Evolutionary conservation across 768 basidiomycete genomes (phyloP), one percentile per base, ranked within the genome.

Genomic region (Termitomyces eurrhizus): DNA sequence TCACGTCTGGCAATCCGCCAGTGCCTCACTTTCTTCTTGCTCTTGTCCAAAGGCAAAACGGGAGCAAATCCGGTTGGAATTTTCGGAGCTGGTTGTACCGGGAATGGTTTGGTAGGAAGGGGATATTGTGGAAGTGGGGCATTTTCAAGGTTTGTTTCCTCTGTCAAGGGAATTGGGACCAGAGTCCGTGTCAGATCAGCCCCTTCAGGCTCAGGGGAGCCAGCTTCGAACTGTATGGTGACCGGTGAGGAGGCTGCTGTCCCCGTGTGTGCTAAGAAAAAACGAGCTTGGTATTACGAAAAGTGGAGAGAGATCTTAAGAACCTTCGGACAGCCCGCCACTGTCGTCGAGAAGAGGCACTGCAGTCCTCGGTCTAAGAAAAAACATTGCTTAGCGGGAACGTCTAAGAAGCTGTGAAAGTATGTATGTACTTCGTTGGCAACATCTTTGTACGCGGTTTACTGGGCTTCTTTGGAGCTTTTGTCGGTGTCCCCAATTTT

Each of bases 61-160:
- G 89, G 84, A 13, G 90, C 89, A 64, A 88, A 87, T 12, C 90
- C 89, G 7, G 87, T 81, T 18, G 78, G 76, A n/a, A 92, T 86
- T 75, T 92, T 92, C 0, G 83, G 83, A 2, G 90, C 86, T 35
- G 85, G 86, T 65, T 90, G 89, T 13, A 93, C 91, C 0, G 89
- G 86, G 74, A 92, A 92, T 0, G 90, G 89, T 71, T 89, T 91
- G n/a, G 85, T 81, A 13, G 91, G 90, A 26, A 92, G 80, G 1
- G 91, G 89, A 63, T 92, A 93, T 33, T 86, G 73, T 3, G 91
- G 91, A 2, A 89, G 78, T 1, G 90, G 82, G 21, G 81, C 75
- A 56, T 75, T 82, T 55, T 89, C 84, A 46, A 89, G 76, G 44
- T 79, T 82, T 26, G 77, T 72, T 36, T 84, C 83, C 56, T 79